phyloP scores from a whole-genome alignment of 1,284 basidiomycete species.

The Gomphus bonarii region DNA sequence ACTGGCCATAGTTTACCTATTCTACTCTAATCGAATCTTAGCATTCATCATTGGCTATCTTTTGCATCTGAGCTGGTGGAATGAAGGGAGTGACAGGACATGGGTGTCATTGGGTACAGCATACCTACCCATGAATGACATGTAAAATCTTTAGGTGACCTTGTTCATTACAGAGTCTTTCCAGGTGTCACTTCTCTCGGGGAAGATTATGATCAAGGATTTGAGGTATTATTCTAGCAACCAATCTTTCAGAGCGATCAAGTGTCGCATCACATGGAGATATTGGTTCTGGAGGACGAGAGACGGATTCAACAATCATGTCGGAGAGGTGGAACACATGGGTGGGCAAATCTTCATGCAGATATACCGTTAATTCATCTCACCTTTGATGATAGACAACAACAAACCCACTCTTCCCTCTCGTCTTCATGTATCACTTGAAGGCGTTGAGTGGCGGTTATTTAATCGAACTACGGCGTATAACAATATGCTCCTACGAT shows the following conservation, averaged over 20 bases:
- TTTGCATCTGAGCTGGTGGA: conserved; percentile 63
- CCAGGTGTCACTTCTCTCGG: conserved; percentile 82
- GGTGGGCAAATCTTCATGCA: conserved; percentile 24
- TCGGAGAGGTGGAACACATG: conserved; percentile 34
- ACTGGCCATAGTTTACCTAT: conserved; percentile 67
- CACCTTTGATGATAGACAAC: conserved; percentile 20
- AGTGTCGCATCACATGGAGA: conserved; percentile 80
- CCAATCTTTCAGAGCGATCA: conserved; percentile 73
- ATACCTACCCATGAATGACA: neutral
- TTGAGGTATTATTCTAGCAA: conserved; percentile 84
- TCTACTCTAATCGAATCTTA: conserved; percentile 83
- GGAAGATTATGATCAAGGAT: conserved; percentile 79
- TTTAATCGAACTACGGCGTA: conserved; percentile 85
- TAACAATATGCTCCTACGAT: conserved; percentile 72
- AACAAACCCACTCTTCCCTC: conserved; percentile 44
- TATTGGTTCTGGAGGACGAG: conserved; percentile 81
- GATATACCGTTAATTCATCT: neutral
- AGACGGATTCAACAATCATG: conserved; percentile 49
- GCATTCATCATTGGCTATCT: conserved; percentile 52
- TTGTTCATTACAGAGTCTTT: conserved; percentile 52
- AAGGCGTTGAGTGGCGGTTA: conserved; percentile 85
- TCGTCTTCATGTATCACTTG: conserved; percentile 65
- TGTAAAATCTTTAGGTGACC: neutral
- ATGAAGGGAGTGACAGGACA: conserved; percentile 52
- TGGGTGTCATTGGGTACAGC: conserved; percentile 68